Conservation (phyloP, 495 filamentous ascomycete genomes). For the Penicillium flavigenum region DNA sequence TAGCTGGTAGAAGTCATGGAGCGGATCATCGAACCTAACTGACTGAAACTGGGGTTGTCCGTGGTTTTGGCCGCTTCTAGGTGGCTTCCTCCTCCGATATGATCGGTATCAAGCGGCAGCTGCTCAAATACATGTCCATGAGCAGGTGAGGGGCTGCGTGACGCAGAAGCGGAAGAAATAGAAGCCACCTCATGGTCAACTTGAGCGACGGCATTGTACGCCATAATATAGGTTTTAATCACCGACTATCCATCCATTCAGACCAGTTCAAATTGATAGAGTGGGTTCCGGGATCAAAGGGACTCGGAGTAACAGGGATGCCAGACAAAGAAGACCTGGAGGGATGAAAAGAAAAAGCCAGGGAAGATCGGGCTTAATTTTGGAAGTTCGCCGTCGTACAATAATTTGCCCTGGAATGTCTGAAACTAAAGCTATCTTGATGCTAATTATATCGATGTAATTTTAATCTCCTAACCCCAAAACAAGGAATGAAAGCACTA, state of each 20-base stretch:
- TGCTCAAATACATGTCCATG: conserved; percentile 30
- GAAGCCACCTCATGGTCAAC: conserved; percentile 42
- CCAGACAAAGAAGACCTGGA: conserved; percentile 3
- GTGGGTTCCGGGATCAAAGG: neutral
- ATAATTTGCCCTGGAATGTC: conserved; percentile 7
- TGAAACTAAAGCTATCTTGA: neutral
- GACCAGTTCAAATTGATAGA: conserved; percentile 1
- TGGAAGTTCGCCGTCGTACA: conserved; percentile 4
- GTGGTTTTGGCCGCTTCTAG: conserved; percentile 28
- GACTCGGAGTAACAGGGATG: conserved; percentile 6
- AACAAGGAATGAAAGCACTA: conserved; percentile 1
- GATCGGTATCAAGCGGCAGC: conserved; percentile 29
- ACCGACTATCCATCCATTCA: conserved; percentile 12
- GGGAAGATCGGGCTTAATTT: conserved; percentile 7
- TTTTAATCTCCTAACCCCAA: neutral
- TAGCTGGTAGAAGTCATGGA: conserved; percentile 46
- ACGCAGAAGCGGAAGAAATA: conserved; percentile 37
- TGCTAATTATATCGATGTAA: conserved; percentile 4
- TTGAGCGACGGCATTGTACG: conserved; percentile 50
- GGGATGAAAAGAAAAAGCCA: conserved; percentile 1
- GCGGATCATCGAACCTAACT: conserved; percentile 42
- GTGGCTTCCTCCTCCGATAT: conserved; percentile 24
- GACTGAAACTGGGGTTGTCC: conserved; percentile 27
- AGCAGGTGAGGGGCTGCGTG: conserved; percentile 32
- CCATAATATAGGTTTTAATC: conserved; percentile 34